phyloP scores from a whole-genome alignment of 2,329 filamentous ascomycete species.

The Tolypocladium amazonense region DNA sequence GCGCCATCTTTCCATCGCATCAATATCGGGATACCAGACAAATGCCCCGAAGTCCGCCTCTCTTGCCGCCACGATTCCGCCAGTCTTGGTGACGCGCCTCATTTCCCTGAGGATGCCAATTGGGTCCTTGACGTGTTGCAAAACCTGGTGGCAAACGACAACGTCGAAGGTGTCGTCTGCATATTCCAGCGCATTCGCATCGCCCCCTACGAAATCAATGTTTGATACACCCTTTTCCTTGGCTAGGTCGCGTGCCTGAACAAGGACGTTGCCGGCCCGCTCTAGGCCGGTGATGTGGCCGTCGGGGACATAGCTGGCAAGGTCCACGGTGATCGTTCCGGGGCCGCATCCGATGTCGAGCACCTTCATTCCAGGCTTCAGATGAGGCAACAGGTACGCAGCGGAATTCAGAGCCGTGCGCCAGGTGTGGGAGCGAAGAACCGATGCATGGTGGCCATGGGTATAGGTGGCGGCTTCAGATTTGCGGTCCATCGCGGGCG shows the following conservation, averaged over 20 bases:
- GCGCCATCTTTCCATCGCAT: conserved; percentile 9
- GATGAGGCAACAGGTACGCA: conserved; percentile 27
- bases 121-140: conserved; percentile 26
- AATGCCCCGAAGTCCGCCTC: conserved; percentile 11
- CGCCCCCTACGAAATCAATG: conserved; percentile 21
- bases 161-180: conserved; percentile 27
- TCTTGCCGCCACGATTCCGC: conserved; percentile 26
- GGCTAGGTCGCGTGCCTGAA: conserved; percentile 16
- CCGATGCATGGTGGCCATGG: conserved; percentile 27
- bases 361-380: conserved; percentile 25
- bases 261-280: conserved; percentile 18
- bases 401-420: conserved; percentile 32
- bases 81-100: conserved; percentile 26
- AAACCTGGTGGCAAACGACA: conserved; percentile 26
- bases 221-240: conserved; percentile 17
- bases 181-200: conserved; percentile 20
- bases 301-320: conserved; percentile 23
- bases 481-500: not conserved
- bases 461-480: conserved; percentile 17
- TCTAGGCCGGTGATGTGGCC: conserved; percentile 29
- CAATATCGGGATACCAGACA: conserved; percentile 12
- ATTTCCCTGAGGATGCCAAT: conserved; percentile 25
- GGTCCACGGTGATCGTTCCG: conserved; percentile 33
- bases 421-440: conserved; percentile 24
- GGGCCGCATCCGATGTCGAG: conserved; percentile 39